Conservation (phyloP, 2,329 filamentous ascomycete species). For the Hymenoscyphus albidus region DNA sequence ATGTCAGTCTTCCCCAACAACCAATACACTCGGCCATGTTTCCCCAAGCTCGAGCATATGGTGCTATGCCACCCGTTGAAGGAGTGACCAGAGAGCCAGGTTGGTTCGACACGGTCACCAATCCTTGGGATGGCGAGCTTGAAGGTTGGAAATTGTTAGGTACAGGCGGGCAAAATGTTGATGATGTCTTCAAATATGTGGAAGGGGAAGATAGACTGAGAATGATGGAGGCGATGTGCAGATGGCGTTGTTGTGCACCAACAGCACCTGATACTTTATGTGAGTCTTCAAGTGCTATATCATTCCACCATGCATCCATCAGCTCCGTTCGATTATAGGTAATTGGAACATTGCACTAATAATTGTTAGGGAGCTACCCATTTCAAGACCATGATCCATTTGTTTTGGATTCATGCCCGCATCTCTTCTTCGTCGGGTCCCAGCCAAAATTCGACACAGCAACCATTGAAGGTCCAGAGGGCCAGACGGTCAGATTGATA, state of each 20-base stretch:
- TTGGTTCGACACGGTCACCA: slow-evolving; percentile 87
- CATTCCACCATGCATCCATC: slow-evolving; percentile 1
- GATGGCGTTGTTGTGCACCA: slow-evolving; percentile 87
- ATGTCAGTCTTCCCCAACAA: slow-evolving; percentile 86
- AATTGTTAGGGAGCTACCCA: slow-evolving; percentile 75
- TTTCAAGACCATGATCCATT: slow-evolving; percentile 94
- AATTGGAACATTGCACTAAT: slow-evolving; percentile 11
- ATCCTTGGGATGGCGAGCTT: slow-evolving; percentile 87
- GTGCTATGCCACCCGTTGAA: slow-evolving; percentile 38
- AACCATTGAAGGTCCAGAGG: slow-evolving; percentile 61
- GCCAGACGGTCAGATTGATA: slow-evolving; percentile 73
- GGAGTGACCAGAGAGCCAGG: slow-evolving; percentile 48
- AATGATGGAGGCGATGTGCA: slow-evolving; percentile 91
- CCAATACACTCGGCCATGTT: slow-evolving; percentile 92
- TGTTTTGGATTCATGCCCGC: slow-evolving; percentile 78
- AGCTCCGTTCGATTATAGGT: neutral
- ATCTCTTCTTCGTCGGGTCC: slow-evolving; percentile 86
- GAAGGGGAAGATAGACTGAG: slow-evolving; percentile 71
- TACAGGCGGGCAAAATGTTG: slow-evolving; percentile 86
- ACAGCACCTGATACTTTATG: slow-evolving; percentile 95
- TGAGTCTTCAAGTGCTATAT: slow-evolving; percentile 45
- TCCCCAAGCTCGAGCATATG: slow-evolving; percentile 67
- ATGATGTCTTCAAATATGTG: slow-evolving; percentile 91
- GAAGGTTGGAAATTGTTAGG: slow-evolving; percentile 87
- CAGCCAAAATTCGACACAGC: slow-evolving; percentile 75